phyloP scores from a whole-genome alignment of 257 asterid genomes.

The Primulina huaijiensis region DNA sequence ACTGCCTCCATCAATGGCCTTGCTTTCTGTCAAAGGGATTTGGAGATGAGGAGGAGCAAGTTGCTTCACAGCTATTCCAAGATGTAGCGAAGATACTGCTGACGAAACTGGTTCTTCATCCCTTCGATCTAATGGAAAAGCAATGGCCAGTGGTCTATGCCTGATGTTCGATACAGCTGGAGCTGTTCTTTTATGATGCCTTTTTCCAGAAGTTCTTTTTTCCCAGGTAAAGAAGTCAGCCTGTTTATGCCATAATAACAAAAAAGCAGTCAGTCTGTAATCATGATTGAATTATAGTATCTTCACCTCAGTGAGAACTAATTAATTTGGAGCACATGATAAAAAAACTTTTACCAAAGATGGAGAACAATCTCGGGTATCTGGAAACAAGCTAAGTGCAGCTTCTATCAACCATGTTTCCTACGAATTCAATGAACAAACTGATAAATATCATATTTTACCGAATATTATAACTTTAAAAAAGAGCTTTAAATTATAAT shows the following conservation, averaged over 20 bases:
- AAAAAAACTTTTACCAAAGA: constrained; percentile 59
- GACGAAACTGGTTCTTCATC: constrained; percentile 41
- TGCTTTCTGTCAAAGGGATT: constrained; percentile 52
- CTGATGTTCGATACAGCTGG: constrained; percentile 46
- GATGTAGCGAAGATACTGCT: constrained; percentile 53
- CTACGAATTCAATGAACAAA: constrained; percentile 40
- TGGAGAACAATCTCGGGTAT: constrained; percentile 80
- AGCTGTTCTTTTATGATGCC: constrained; percentile 55
- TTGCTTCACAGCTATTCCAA: constrained; percentile 80
- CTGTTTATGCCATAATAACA: constrained; percentile 25
- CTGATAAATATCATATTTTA: constrained; percentile 1
- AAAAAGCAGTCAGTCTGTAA: constrained; percentile 61
- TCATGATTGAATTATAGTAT: constrained; percentile 29
- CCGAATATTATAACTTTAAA: not conserved
- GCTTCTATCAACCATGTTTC: constrained; percentile 88
- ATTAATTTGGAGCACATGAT: constrained; percentile 12
- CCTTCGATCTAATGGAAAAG: constrained; percentile 52
- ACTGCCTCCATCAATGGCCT: constrained; percentile 39
- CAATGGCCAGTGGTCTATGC: constrained; percentile 55
- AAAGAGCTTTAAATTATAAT: constrained; percentile 6
- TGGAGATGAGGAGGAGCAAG: constrained; percentile 70
- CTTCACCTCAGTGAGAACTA: constrained; percentile 9
- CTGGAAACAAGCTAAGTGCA: constrained; percentile 80
- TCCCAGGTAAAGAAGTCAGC: constrained; percentile 67
- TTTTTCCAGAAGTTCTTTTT: constrained; percentile 55